Evolutionary conservation across 768 basidiomycete genomes (phyloP).

Genomic region (Daedaleopsis sinensis): DNA sequence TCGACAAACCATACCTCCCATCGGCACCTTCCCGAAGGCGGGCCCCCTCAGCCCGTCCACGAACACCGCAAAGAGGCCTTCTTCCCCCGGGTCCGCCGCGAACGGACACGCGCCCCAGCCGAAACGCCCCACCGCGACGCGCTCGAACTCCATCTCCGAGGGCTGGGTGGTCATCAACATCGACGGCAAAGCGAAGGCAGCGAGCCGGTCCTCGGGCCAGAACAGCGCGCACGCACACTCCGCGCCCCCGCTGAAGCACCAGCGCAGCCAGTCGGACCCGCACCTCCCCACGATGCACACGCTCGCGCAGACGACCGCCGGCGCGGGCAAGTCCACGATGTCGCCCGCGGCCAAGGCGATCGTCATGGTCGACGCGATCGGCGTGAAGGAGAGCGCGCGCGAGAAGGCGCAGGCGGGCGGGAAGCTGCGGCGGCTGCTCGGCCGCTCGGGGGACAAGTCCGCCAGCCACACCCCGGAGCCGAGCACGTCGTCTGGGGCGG

Average conservation of each 20-base stretch:
- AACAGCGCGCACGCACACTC: slow-evolving; percentile 21
- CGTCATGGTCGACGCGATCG: slow-evolving; percentile 60
- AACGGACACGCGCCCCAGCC: slow-evolving; percentile 3
- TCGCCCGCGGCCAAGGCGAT: slow-evolving; percentile 64
- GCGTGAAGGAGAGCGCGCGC: slow-evolving; percentile 41
- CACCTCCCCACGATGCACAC: slow-evolving; percentile 18
- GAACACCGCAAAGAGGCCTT: background rate
- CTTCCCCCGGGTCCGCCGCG: background rate
- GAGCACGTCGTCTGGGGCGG: slow-evolving; percentile 4
- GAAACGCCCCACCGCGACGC: slow-evolving; percentile 2
- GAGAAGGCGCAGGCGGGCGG: slow-evolving; percentile 25
- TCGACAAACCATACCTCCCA: slow-evolving; percentile 4
- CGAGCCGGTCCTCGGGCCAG: background rate
- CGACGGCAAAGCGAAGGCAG: slow-evolving; percentile 19
- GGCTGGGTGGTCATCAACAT: slow-evolving; percentile 36
- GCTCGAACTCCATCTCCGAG: slow-evolving; percentile 22
- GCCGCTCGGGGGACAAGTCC: slow-evolving; percentile 15
- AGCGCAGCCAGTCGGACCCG: slow-evolving; percentile 30
- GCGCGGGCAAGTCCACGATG: slow-evolving; percentile 33
- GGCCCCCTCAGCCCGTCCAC: background rate
- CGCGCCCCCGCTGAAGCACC: slow-evolving; percentile 14
- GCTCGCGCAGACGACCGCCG: slow-evolving; percentile 18
- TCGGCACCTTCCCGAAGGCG: slow-evolving; percentile 6
- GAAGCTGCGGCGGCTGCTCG: slow-evolving; percentile 21
- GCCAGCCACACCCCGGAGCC: slow-evolving; percentile 9